A percentile compares a stretch with the other conserved stretches of the same genome.
Conservation (phyloP, 1,284 basidiomycete genomes). For the Melampsora americana region DNA sequence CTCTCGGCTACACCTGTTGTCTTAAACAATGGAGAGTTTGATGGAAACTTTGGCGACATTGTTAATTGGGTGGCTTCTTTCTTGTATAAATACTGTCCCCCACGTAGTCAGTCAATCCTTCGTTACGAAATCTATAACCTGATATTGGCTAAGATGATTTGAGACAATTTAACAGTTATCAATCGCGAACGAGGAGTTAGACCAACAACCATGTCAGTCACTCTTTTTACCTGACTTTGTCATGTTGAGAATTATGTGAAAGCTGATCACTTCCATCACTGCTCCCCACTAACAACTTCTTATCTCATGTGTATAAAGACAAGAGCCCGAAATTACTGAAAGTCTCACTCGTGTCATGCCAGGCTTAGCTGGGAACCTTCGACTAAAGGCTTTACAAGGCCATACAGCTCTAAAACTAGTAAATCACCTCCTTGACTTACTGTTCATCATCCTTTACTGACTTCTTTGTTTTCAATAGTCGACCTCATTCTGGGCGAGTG, state of each 20-base stretch:
- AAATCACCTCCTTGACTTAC: not conserved
- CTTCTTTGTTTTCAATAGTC: not conserved
- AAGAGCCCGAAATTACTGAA: constrained; percentile 29
- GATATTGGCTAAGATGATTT: too few relatives aligned
- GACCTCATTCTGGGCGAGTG: constrained; percentile 33
- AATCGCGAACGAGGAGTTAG: too few relatives aligned
- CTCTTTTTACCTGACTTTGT: too few relatives aligned
- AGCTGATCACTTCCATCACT: too few relatives aligned
- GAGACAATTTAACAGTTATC: too few relatives aligned
- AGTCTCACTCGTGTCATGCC: constrained; percentile 27
- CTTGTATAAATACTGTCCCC: constrained; percentile 1
- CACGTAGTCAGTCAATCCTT: too few relatives aligned
- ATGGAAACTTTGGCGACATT: constrained; percentile 37
- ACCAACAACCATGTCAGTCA: too few relatives aligned
- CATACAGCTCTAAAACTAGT: constrained; percentile 23
- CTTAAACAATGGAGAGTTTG: constrained; percentile 23
- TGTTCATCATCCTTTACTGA: not conserved
- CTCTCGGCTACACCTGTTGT: constrained; percentile 22
- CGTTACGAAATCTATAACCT: too few relatives aligned
- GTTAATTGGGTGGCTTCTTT: constrained; percentile 33
- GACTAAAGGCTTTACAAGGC: constrained; percentile 12
- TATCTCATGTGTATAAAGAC: not conserved
- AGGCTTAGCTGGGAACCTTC: constrained; percentile 19
- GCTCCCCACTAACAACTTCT: too few relatives aligned
- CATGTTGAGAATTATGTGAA: too few relatives aligned